These are phyloP conservation scores for Penicillium sp. DNA, from an alignment of 2,329 filamentous ascomycete species.

Conservation along the genomic window DNA sequence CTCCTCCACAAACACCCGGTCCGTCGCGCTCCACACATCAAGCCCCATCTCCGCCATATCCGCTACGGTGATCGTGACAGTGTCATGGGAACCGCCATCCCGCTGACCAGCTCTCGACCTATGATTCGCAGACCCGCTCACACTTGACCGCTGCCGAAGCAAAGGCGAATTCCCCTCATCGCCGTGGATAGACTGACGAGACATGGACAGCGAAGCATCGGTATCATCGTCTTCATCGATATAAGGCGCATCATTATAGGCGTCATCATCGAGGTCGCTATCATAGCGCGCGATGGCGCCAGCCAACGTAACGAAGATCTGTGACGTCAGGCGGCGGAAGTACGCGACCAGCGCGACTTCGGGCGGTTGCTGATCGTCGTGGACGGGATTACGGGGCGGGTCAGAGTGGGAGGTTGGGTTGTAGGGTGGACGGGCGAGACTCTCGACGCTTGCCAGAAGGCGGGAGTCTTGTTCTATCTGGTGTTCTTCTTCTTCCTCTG, in stretches of 20 bases:
- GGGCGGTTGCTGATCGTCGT: constrained; percentile 30
- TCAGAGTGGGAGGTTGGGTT: not conserved
- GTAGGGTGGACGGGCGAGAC: constrained; percentile 21
- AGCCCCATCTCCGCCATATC: constrained; percentile 44
- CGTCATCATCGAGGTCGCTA: constrained; percentile 13
- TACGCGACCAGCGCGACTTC: constrained; percentile 44
- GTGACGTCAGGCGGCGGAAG: constrained; percentile 42
- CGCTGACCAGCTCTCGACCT: not conserved
- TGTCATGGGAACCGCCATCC: constrained; percentile 13
- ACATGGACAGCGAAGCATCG: constrained; percentile 19
- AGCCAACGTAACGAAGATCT: constrained; percentile 40
- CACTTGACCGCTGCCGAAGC: constrained; percentile 16
- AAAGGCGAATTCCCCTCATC: constrained; percentile 25
- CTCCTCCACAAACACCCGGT: constrained; percentile 40
- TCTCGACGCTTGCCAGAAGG: constrained; percentile 32
- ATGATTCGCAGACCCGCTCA: constrained; percentile 1
- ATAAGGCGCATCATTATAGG: constrained; percentile 15
- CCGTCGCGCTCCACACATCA: constrained; percentile 42
- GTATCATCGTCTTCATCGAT: constrained; percentile 20
- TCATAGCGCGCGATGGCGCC: constrained; percentile 39
- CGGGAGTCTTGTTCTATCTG: constrained; percentile 39
- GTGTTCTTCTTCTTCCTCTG: constrained; percentile 46
- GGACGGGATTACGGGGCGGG: constrained; percentile 22
- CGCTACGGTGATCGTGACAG: constrained; percentile 34
- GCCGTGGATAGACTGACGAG: constrained; percentile 19